phyloP scores from a whole-genome alignment of 768 basidiomycete genomes.

The Lentinula sp. region DNA sequence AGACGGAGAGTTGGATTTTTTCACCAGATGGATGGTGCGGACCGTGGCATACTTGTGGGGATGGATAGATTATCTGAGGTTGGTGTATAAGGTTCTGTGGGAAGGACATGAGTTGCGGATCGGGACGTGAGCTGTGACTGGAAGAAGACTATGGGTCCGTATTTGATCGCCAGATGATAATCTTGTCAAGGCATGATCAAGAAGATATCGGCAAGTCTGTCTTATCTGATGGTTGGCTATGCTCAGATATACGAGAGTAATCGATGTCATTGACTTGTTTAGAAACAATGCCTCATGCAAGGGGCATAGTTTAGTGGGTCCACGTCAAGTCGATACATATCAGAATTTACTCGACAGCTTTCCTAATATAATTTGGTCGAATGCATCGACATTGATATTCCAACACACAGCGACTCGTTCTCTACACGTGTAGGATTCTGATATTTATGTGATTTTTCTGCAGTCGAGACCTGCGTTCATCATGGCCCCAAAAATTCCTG shows the following conservation, averaged over 20 bases:
- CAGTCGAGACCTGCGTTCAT: neutral
- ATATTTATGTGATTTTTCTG: neutral
- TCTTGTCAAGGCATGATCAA: too few relatives aligned
- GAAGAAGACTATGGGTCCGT: neutral
- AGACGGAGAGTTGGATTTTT: neutral
- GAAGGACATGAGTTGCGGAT: neutral
- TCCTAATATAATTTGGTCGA: neutral
- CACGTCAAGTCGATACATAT: neutral
- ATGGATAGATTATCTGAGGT: neutral
- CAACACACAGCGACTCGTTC: neutral
- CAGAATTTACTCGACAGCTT: neutral
- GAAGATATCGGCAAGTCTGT: too few relatives aligned
- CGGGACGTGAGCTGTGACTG: neutral
- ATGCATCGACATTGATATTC: neutral
- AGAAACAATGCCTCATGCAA: neutral
- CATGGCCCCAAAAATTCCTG: neutral
- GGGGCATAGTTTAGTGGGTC: neutral
- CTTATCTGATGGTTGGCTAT: too few relatives aligned
- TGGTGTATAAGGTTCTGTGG: neutral
- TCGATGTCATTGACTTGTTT: neutral
- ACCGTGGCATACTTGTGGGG: neutral
- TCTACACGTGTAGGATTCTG: neutral
- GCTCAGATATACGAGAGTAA: neutral
- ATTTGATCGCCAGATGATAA: neutral
- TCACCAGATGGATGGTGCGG: neutral